phyloP scores from a whole-genome alignment of 2,329 filamentous ascomycete species.

The Endocalyx cinctus region DNA sequence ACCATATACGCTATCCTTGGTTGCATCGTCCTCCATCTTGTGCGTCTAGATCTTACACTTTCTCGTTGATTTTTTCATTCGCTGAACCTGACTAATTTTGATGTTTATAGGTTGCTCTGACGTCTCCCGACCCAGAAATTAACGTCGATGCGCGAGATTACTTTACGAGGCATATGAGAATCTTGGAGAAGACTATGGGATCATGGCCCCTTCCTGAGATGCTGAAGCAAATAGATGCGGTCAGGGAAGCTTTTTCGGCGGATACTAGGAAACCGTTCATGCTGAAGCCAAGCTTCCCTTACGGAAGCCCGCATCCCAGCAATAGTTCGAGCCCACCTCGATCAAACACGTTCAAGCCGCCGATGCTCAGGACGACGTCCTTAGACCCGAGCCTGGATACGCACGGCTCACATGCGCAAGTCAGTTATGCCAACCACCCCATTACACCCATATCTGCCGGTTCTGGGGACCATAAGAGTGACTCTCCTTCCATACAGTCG shows the following conservation, averaged over 20 bases:
- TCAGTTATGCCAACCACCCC: constrained; percentile 66
- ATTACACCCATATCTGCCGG: constrained; percentile 75
- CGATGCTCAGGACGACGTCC: constrained; percentile 41
- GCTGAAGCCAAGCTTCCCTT: constrained; percentile 81
- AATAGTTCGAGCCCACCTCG: constrained; percentile 60
- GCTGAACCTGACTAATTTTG: too few relatives aligned
- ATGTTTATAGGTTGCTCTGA: constrained; percentile 76
- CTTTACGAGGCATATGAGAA: constrained; percentile 90
- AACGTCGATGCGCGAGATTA: constrained; percentile 81
- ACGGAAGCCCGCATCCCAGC: constrained; percentile 69
- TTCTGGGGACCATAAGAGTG: constrained; percentile 69
- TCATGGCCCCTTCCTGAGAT: constrained; percentile 88
- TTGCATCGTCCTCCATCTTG: constrained; percentile 88
- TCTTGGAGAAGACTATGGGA: constrained; percentile 78
- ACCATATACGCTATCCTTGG: constrained; percentile 89
- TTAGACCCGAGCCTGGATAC: constrained; percentile 52
- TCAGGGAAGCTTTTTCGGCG: constrained; percentile 87
- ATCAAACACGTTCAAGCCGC: constrained; percentile 47
- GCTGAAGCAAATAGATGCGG: constrained; percentile 81
- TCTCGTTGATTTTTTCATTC: too few relatives aligned
- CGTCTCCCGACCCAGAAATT: constrained; percentile 85
- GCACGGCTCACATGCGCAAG: constrained; percentile 49
- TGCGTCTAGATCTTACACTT: too few relatives aligned
- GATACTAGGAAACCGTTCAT: constrained; percentile 82
- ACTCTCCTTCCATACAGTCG: constrained; percentile 69